Evolutionary conservation across 179 eudicot genomes (phyloP), one percentile per base, ranked within the genome.

Genomic region (Sideroxylon spinosum): DNA sequence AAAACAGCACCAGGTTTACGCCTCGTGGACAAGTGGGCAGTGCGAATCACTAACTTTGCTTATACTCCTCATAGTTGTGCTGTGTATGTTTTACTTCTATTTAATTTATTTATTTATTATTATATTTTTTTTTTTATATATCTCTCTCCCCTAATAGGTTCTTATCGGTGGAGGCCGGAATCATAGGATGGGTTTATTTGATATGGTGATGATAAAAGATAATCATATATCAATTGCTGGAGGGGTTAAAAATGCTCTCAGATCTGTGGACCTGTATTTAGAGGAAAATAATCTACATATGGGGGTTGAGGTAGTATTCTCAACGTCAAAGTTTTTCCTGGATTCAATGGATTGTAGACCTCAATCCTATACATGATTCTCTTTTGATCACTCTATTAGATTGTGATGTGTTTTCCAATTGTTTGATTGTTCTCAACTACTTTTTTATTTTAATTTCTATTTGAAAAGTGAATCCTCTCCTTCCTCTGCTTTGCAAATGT

Each of bases 21-120:
- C 61, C 82, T 95, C 90, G 92, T 93, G 89, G 98, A 95, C 81
- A 95, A 95, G 88, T 95, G 98, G 98, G 98, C 98, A 86, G 98
- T 95, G 73, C 80, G 76, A 79, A 85, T 80, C 83, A 74, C 78
- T 86, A 83, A 74, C 81, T 77, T 76, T 79, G 56, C 22, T 46
- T 25, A 13, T 46, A 25, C 8, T 61, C 50, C 55, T 74, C 13
- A n/a, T 22, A 19, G 44, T 37, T 74, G 20, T 12, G n/a, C 66
- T 46, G 22, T 10, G 28, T 29, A 16, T 37, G 20, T 74, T 44
- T 17, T 17, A 13, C 74, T 14, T 22, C 23, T 79, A 8, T 60
- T 16, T 23, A 12, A 46, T 37, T 37, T 1, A 52, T 14, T 52
- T 0, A 52, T 52, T 52, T 9, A 57, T 29, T 49, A 12, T 25